Percentiles rank a stretch among this genome's conserved stretches.
phyloP scores from a whole-genome alignment of 106 monocot genomes.

The Gastrodia elata region DNA sequence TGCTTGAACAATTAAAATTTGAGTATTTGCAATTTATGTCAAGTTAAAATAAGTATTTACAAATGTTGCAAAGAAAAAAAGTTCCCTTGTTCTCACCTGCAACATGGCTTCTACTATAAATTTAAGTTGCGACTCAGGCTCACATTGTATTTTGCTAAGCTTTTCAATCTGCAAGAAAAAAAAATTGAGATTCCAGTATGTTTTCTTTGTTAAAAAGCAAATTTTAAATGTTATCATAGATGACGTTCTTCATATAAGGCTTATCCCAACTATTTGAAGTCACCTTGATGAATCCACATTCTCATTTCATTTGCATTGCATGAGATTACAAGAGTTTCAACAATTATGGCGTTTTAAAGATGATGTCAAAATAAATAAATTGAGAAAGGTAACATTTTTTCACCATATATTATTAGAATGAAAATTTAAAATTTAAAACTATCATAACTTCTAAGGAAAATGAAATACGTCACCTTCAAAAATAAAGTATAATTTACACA shows the following conservation, averaged over 20 bases:
- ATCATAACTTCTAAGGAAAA: too few relatives aligned
- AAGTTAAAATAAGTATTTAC: background rate
- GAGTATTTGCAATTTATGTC: background rate
- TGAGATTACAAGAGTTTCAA: background rate
- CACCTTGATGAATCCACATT: background rate
- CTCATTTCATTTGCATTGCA: background rate
- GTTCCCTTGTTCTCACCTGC: constrained; percentile 29
- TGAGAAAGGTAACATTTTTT: too few relatives aligned
- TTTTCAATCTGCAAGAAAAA: constrained; percentile 51
- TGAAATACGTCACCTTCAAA: too few relatives aligned
- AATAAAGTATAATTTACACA: too few relatives aligned
- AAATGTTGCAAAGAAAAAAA: background rate
- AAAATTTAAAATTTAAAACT: too few relatives aligned
- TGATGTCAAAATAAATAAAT: background rate
- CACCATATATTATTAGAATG: too few relatives aligned
- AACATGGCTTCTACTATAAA: constrained; percentile 73
- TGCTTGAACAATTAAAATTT: background rate
- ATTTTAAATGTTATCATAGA: background rate
- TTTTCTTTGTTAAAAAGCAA: background rate
- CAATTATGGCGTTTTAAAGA: background rate
- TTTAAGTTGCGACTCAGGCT: constrained; percentile 72
- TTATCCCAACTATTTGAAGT: background rate
- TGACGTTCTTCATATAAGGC: background rate
- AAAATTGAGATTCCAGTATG: background rate
- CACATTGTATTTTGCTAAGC: constrained; percentile 60